A percentile compares a stretch with the other conserved stretches of the same genome.
phyloP scores from a whole-genome alignment of 139 green algal species.

The Desmodesmus armatus region DNA sequence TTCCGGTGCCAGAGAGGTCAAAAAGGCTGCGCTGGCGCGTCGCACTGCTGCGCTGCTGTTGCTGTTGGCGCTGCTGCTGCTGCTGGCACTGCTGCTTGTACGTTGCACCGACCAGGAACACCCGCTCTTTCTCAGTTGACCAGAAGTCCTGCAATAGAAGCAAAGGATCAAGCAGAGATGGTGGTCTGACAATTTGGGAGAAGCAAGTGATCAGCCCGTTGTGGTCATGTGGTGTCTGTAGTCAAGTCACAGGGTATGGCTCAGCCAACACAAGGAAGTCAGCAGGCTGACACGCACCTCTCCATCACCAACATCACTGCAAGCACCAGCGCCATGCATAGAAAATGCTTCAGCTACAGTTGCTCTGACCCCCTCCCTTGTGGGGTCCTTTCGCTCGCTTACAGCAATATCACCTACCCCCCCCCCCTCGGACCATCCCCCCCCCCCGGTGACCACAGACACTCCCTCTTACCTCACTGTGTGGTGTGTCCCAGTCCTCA shows the following conservation, averaged over 20 bases:
- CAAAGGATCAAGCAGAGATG: neutral
- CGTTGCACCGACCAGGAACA: constrained; percentile 72
- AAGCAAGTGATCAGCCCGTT: too few species aligned
- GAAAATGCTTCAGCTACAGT: too few species aligned
- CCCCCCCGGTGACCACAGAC: too few species aligned
- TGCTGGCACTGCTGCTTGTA: constrained; percentile 58
- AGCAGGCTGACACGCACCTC: neutral
- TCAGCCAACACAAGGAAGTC: neutral
- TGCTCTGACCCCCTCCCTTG: too few species aligned
- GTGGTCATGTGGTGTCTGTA: neutral
- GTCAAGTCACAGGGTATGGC: neutral
- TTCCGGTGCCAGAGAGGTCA: neutral
- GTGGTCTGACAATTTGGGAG: too few species aligned
- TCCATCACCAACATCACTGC: too few species aligned
- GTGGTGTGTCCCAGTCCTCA: too few species aligned
- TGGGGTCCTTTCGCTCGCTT: too few species aligned
- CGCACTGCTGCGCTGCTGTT: neutral
- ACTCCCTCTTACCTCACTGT: too few species aligned
- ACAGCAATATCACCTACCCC: too few species aligned
- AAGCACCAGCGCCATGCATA: too few species aligned
- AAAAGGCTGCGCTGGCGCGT: neutral
- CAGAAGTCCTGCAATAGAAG: constrained; percentile 28
- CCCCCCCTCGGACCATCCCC: too few species aligned
- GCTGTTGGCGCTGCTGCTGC: constrained; percentile 20
- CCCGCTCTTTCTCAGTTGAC: constrained; percentile 59